These are phyloP conservation scores for Rhodocollybia butyracea DNA, from an alignment of 768 basidiomycete species.

Conservation along the genomic window DNA sequence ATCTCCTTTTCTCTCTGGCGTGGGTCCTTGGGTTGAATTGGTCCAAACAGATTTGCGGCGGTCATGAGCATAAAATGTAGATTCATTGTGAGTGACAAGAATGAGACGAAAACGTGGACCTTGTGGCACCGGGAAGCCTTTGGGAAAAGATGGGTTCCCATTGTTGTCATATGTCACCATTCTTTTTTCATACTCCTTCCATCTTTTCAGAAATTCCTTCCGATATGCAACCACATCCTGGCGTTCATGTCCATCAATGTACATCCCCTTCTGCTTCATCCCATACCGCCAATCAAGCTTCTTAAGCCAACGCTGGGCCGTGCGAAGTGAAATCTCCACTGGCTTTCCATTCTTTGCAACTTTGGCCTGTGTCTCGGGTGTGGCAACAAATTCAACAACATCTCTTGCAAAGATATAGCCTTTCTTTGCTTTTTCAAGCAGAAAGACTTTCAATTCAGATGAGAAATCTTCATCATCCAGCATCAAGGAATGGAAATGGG, in stretches of 20 bases:
- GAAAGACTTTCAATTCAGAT: conserved; percentile 22
- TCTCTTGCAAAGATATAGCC: conserved; percentile 24
- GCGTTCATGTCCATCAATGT: conserved; percentile 35
- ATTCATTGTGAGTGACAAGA: conserved; percentile 23
- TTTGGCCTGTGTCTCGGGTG: conserved; percentile 18
- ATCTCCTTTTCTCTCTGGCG: conserved; percentile 26
- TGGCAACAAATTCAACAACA: conserved; percentile 27
- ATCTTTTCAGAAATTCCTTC: conserved; percentile 20
- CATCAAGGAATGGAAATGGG: conserved; percentile 16
- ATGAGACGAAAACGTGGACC: conserved; percentile 12
- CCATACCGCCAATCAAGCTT: conserved; percentile 28
- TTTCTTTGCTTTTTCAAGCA: conserved; percentile 21
- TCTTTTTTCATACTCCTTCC: conserved; percentile 20
- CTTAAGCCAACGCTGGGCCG: conserved; percentile 29
- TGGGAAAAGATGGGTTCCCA: conserved; percentile 14
- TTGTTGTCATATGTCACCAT: conserved; percentile 24
- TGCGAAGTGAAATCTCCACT: conserved; percentile 19
- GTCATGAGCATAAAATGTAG: conserved; percentile 28
- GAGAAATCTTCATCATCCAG: conserved; percentile 31
- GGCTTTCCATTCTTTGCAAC: conserved; percentile 5
- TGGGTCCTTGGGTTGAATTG: conserved; percentile 9
- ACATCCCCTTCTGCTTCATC: conserved; percentile 28
- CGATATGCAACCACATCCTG: conserved; percentile 34
- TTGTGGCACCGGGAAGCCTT: conserved; percentile 18
- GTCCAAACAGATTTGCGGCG: conserved; percentile 18